A percentile compares a stretch with the other conserved stretches of the same genome.
These are phyloP conservation scores for Glaciozyma antarctica DNA, from an alignment of 768 basidiomycete genomes.

Conservation along the genomic window DNA sequence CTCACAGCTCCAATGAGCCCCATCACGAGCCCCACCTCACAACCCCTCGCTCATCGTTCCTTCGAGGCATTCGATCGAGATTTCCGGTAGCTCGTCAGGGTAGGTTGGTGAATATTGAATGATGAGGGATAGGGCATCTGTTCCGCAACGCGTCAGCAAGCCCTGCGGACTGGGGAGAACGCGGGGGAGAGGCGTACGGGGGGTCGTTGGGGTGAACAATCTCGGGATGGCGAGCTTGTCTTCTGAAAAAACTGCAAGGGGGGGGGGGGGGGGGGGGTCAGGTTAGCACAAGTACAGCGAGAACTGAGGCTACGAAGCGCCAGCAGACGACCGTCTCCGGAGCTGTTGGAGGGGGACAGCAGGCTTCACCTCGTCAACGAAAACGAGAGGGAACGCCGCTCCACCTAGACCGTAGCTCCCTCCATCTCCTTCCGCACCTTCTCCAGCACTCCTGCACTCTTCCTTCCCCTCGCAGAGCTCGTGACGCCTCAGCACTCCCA, in stretches of 20 bases:
- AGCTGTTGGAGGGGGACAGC: background rate
- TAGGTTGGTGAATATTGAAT: conserved; percentile 74
- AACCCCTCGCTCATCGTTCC: conserved; percentile 54
- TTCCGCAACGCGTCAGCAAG: background rate
- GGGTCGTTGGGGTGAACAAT: conserved; percentile 57
- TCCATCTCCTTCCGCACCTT: background rate
- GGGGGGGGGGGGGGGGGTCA: background rate
- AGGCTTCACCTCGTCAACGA: background rate
- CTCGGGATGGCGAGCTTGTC: conserved; percentile 78
- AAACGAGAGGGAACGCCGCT: background rate
- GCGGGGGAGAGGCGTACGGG: conserved; percentile 35
- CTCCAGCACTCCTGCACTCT: too few species aligned
- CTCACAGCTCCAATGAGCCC: conserved; percentile 41
- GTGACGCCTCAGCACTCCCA: too few species aligned
- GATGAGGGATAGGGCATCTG: conserved; percentile 64
- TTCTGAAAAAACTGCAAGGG: conserved; percentile 66
- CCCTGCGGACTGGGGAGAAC: conserved; percentile 1
- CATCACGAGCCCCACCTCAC: conserved; percentile 43
- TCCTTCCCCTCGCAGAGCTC: too few species aligned
- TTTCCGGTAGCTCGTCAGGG: conserved; percentile 68
- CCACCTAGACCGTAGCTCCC: background rate
- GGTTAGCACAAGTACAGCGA: background rate
- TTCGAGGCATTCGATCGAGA: conserved; percentile 57
- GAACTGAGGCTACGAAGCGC: background rate
- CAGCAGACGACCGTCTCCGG: background rate